A percentile compares a stretch with the other conserved stretches of the same genome.
These are phyloP conservation scores for Collybiopsis confluens DNA, from an alignment of 768 basidiomycete genomes.

Conservation along the genomic window DNA sequence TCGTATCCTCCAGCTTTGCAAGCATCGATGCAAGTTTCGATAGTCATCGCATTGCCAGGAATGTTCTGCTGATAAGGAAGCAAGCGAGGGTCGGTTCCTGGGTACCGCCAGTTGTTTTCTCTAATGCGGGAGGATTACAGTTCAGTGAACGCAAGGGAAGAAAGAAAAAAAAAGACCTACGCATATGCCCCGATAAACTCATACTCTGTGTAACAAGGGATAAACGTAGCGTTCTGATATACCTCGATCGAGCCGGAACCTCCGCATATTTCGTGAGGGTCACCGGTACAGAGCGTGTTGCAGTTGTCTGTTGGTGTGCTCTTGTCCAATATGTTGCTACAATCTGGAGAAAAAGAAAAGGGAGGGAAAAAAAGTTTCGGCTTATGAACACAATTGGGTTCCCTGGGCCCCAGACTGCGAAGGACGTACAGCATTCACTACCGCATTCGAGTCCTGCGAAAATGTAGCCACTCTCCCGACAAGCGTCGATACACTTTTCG, in stretches of 20 bases:
- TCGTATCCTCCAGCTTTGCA: neutral
- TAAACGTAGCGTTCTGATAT: slow-evolving; percentile 12
- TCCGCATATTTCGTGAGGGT: slow-evolving; percentile 15
- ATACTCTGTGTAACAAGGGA: neutral
- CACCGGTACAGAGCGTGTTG: slow-evolving; percentile 14
- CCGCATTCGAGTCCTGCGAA: slow-evolving; percentile 19
- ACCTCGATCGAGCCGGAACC: slow-evolving; percentile 16
- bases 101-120: neutral
- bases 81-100: neutral
- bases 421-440: slow-evolving; percentile 18
- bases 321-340: neutral
- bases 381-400: neutral
- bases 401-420: too few relatives aligned
- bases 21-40: neutral
- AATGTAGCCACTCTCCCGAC: slow-evolving; percentile 11
- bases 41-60: neutral
- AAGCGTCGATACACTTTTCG: slow-evolving; percentile 16
- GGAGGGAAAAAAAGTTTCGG: neutral
- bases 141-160: neutral
- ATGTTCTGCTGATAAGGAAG: neutral
- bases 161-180: neutral
- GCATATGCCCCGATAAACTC: neutral
- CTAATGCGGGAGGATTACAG: neutral
- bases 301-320: slow-evolving; percentile 7
- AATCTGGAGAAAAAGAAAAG: neutral